phyloP scores from a whole-genome alignment of 2,329 filamentous ascomycete genomes.

The Nakataea oryzae region DNA sequence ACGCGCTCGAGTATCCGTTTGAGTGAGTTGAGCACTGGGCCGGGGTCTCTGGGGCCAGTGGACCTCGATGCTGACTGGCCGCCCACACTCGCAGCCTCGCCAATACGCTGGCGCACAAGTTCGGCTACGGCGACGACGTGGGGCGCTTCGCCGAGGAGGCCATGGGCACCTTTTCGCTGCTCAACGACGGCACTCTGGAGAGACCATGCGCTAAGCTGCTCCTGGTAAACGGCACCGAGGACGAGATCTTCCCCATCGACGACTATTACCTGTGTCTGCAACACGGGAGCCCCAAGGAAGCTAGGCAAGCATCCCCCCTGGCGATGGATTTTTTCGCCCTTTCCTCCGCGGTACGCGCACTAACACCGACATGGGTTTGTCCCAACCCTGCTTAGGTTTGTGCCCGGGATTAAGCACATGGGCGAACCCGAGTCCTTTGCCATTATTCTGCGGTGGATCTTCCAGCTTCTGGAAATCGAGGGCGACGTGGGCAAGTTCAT shows the following conservation, averaged over 20 bases:
- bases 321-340: not conserved
- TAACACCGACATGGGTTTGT: not conserved
- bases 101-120: slow-evolving; percentile 18
- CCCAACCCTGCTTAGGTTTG: slow-evolving; percentile 13
- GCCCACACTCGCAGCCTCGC: slow-evolving; percentile 7
- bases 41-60: too few species aligned
- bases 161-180: slow-evolving; percentile 36
- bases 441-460: slow-evolving; percentile 21
- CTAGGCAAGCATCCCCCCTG: slow-evolving; percentile 4
- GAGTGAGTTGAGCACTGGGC: slow-evolving; percentile 20
- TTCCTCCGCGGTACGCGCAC: not conserved
- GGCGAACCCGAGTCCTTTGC: slow-evolving; percentile 21
- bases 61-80: not conserved
- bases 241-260: slow-evolving; percentile 53
- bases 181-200: slow-evolving; percentile 43
- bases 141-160: slow-evolving; percentile 19
- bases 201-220: slow-evolving; percentile 35
- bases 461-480: slow-evolving; percentile 18
- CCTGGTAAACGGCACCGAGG: slow-evolving; percentile 45
- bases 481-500: slow-evolving; percentile 9
- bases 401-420: slow-evolving; percentile 21
- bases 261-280: slow-evolving; percentile 44
- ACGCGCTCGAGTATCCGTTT: slow-evolving; percentile 49
- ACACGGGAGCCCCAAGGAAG: slow-evolving; percentile 42
- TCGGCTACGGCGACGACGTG: slow-evolving; percentile 22